Evolutionary conservation across 176 grass and related monocot genomes (phyloP).

Genomic region (Triticum monococcum): DNA sequence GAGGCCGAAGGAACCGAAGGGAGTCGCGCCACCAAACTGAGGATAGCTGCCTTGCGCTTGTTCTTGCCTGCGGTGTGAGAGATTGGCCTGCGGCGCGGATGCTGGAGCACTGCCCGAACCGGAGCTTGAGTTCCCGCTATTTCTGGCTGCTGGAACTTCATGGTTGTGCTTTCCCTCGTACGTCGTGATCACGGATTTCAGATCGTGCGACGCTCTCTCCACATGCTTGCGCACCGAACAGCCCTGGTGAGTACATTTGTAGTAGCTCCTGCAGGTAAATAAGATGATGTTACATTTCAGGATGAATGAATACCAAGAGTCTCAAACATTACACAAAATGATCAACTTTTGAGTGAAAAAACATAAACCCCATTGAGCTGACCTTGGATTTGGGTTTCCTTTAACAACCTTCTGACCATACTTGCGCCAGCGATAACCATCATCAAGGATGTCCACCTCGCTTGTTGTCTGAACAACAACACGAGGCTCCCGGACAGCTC

Average conservation of each 20-base stretch:
- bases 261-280: constrained; percentile 83
- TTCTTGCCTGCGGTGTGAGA: constrained; percentile 43
- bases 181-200: constrained; percentile 93
- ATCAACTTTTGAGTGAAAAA: background rate
- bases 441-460: constrained; percentile 97
- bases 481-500: constrained; percentile 80
- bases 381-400: constrained; percentile 99
- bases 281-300: background rate
- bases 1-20: constrained; percentile 54
- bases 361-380: background rate
- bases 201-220: constrained; percentile 95
- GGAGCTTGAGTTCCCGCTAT: constrained; percentile 48
- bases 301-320: background rate
- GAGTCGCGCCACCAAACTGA: constrained; percentile 35
- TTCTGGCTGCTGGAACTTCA: constrained; percentile 92
- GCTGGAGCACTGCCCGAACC: constrained; percentile 8
- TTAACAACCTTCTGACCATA: constrained; percentile 99
- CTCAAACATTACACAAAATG: background rate
- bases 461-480: constrained; percentile 99
- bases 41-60: constrained; percentile 24
- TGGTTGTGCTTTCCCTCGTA: constrained; percentile 99
- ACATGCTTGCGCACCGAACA: constrained; percentile 96
- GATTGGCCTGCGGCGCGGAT: constrained; percentile 27
- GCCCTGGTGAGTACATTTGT: constrained; percentile 86
- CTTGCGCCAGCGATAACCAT: constrained; percentile 98